Percentiles rank a stretch among this genome's conserved stretches.
Evolutionary conservation across 1,284 basidiomycete species (phyloP).

Genomic region (Leccinum pseudoinsigne): DNA sequence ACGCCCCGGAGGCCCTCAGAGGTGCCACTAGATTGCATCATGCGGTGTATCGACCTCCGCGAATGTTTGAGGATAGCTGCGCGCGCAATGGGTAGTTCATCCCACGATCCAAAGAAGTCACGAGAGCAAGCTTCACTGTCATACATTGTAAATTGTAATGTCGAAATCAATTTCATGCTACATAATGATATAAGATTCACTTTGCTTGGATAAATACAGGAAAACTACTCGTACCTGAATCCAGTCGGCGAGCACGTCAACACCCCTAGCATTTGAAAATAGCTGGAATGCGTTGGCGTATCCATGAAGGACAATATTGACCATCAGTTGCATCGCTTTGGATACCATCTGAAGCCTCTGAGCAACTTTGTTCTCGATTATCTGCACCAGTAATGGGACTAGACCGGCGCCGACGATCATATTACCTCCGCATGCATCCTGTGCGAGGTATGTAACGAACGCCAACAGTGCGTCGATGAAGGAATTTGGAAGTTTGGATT

Average conservation of each 20-base stretch:
- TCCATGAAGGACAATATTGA: slow-evolving; percentile 84
- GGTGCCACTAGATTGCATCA: slow-evolving; percentile 83
- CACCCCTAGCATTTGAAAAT: slow-evolving; percentile 66
- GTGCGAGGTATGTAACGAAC: slow-evolving; percentile 87
- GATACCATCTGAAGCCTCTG: slow-evolving; percentile 72
- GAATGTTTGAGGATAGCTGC: slow-evolving; percentile 85
- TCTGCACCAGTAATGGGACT: slow-evolving; percentile 85
- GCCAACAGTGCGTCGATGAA: slow-evolving; percentile 86
- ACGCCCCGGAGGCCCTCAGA: no score
- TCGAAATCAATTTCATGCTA: slow-evolving; percentile 74
- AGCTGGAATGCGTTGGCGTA: slow-evolving; percentile 87
- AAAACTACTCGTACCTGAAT: slow-evolving; percentile 41
- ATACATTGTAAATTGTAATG: slow-evolving; percentile 48
- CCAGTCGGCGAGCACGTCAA: no score
- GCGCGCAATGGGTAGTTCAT: slow-evolving; percentile 64
- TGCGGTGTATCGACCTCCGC: slow-evolving; percentile 91
- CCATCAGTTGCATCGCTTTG: slow-evolving; percentile 91
- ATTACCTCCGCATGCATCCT: slow-evolving; percentile 82
- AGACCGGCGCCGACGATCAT: slow-evolving; percentile 92
- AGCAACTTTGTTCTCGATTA: slow-evolving; percentile 76
- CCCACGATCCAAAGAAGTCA: slow-evolving; percentile 35
- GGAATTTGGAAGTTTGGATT: slow-evolving; percentile 71
- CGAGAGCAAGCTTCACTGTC: slow-evolving; percentile 32
- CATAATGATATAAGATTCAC: slow-evolving; percentile 12
- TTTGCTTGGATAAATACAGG: not conserved